Percentiles rank a stretch among this genome's conserved stretches.
Conservation (phyloP, 371 early-diverging fungal genomes). For the Mucor circinelloides region DNA sequence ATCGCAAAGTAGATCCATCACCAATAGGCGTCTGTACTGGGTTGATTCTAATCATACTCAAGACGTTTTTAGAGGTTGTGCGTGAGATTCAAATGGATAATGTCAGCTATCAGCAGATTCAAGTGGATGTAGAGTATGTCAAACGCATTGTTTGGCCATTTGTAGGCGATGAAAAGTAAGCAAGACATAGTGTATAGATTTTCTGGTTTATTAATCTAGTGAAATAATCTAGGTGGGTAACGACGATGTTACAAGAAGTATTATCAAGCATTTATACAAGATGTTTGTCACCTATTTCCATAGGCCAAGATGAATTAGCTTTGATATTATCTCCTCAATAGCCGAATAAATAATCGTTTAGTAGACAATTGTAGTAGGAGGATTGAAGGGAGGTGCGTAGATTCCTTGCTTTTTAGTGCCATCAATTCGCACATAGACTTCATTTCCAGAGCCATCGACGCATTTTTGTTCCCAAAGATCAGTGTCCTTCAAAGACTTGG, state of each 20-base stretch:
- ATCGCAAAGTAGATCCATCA: conserved; percentile 59
- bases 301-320: conserved; percentile 21
- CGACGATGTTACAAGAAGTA: conserved; percentile 59
- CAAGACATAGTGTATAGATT: background rate
- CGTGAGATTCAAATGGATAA: conserved; percentile 50
- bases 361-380: background rate
- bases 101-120: conserved; percentile 58
- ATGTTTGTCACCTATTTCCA: conserved; percentile 13
- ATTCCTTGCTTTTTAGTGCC: conserved; percentile 2
- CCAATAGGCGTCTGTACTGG: conserved; percentile 53
- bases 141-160: conserved; percentile 49
- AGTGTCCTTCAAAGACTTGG: background rate
- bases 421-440: conserved; percentile 13
- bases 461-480: conserved; percentile 5
- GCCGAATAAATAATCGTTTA: background rate
- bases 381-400: conserved; percentile 4
- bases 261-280: conserved; percentile 52
- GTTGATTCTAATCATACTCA: conserved; percentile 60
- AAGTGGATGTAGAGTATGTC: conserved; percentile 63
- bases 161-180: conserved; percentile 45
- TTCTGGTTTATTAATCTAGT: background rate
- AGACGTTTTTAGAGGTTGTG: conserved; percentile 62
- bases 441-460: background rate
- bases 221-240: conserved; percentile 39
- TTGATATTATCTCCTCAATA: conserved; percentile 13